Base-by-base conservation (phyloP, 768 basidiomycete species). In the Cystobasidium ongulense region DNA sequence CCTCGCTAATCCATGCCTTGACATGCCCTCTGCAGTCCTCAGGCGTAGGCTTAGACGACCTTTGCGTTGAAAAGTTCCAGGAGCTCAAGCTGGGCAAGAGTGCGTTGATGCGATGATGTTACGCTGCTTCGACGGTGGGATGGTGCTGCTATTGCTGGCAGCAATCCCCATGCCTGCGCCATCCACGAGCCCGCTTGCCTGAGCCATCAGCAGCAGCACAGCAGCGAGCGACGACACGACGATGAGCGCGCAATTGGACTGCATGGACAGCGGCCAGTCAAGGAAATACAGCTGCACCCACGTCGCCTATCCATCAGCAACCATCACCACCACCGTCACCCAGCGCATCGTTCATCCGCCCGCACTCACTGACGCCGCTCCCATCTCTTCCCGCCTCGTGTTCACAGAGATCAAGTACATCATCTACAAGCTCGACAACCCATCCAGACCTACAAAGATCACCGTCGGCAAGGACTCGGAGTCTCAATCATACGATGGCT, bases 71-170 rank as follows among this genome's bases (percentile, higher is more conserved):
- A 8, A 80, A 79, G 59, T 92, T 82, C 85, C 85, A 90, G 78
- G 83, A 84, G 36, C 85, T 93, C 78, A 92, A 93, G 85, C 83
- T 89, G 33, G 85, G 85, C 77, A 89, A 88, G 85, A 79, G 79
- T 78, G 66, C 31, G 78, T 75, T 27, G 2, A 31, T 7, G 3
- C 33, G 38, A 41, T 15, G 11, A 36, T 50, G 64, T 41, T 10
- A 41, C 41, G 27, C n/a, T 21, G 50, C 18, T 27, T 21, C 33
- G 21, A n/a, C 18, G 33, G 52, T 36, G 18, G 41, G 31, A 8
- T 35, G 41, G 15, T 63, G 68, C 46, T 52, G 31, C 31, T 29
- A 7, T 31, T 1, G 27, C 65, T 67, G 57, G 46, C 15, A 23
- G 46, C 46, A 50, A 50, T 15, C 46, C 15, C 15, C 46, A 50